These are phyloP conservation scores for Odontarrhena argentea DNA, from an alignment of 345 rosid species.

Conservation along the genomic window DNA sequence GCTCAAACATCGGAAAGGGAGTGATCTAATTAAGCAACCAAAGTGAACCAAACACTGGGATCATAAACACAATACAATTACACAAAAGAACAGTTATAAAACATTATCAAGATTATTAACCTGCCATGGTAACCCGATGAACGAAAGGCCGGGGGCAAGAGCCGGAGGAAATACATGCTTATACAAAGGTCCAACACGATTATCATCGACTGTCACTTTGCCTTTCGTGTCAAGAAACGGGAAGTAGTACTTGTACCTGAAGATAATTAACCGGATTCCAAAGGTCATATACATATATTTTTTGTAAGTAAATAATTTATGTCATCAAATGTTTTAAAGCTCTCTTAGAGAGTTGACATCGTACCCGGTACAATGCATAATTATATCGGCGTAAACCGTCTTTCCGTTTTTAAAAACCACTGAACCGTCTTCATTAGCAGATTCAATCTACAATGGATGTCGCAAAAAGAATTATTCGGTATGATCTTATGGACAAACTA, in stretches of 20 bases:
- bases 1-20: constrained; percentile 46
- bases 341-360: background rate
- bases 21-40: constrained; percentile 37
- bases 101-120: constrained; percentile 39
- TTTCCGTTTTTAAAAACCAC: constrained; percentile 64
- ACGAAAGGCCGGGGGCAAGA: constrained; percentile 75
- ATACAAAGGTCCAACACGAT: constrained; percentile 82
- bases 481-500: background rate
- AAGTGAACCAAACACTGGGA: constrained; percentile 12
- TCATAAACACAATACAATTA: background rate
- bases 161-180: constrained; percentile 78
- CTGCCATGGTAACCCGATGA: constrained; percentile 87
- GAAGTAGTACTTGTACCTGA: constrained; percentile 85
- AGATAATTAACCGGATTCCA: background rate
- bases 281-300: background rate
- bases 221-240: constrained; percentile 87
- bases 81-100: background rate
- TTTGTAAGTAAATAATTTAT: background rate
- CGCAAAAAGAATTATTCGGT: background rate
- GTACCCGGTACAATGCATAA: constrained; percentile 90
- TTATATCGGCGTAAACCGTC: constrained; percentile 54
- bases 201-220: constrained; percentile 73
- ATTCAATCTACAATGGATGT: constrained; percentile 60
- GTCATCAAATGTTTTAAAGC: background rate
- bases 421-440: constrained; percentile 57